Base-by-base conservation (phyloP, 2,329 filamentous ascomycete genomes). In the Ophiobolus disseminans region DNA sequence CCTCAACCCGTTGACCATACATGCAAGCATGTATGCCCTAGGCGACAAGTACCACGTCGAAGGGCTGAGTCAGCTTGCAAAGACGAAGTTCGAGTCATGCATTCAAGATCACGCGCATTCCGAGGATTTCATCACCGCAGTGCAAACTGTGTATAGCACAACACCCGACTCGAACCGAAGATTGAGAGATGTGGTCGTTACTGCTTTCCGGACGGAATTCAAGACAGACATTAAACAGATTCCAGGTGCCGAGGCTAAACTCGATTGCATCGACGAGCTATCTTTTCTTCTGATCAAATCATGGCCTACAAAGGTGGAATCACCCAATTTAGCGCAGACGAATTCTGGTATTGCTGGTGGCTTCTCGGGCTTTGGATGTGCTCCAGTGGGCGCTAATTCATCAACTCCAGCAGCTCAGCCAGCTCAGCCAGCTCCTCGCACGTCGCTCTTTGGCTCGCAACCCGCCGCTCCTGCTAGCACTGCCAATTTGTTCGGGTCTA, bases 81-180 rank as follows among this genome's bases (percentile, higher is more conserved):
- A 32, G 5, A 40, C 30, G 19, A 63, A 62, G 39, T 63, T 61
- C 26, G 26, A 53, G 5, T 19, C 20, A 2, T 46, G 46, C n/a
- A 37, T 60, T 5, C 16, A 38, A 22, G 22, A 50, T 28, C 53
- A 56, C 31, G 57, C 45, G 45, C 54, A 69, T 36, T 55, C 63
- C 0, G 31, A 47, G 7, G 65, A 68, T 28, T 59, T 74, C 11
- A 51, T 65, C 6, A 54, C 58, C n/a, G 62, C 68, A 0, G 66
- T 69, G 5, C 51, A 62, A 21, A 30, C 52, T 5, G 46, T 34
- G 3, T 72, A 68, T 26, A 58, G 48, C 17, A 50, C 53, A 0
- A 71, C 68, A 6, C 65, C 63, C 1, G 53, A 66, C 5, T 34
- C 49, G 1, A 64, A 73, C 43, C 65, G 63, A n/a, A 66, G 60